Evolutionary conservation across 495 filamentous ascomycete species (phyloP), one percentile per base, ranked within the genome.

Genomic region (Cercophora scortea): DNA sequence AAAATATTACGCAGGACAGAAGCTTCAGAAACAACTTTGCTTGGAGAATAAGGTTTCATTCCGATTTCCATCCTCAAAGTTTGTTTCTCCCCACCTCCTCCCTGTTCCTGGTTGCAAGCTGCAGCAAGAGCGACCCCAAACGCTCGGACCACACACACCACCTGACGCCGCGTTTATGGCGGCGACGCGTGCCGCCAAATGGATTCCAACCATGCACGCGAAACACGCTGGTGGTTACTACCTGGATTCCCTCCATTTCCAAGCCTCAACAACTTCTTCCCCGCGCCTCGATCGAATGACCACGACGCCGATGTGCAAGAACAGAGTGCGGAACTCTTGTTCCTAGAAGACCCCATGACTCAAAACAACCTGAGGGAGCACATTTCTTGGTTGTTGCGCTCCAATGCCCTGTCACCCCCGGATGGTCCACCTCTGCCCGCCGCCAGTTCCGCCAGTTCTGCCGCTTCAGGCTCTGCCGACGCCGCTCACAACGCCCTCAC

Each of bases 301-400:
- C 35, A 47, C 36, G 49, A 32, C 13, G 52, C 62, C 56, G 58
- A 60, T 60, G 68, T 60, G 42, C 58, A 62, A 56, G 59, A 58
- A 61, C 51, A 52, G 55, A 55, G 41, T 45, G 48, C 52, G 64
- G 65, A 61, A 66, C 70, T n/a, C 15, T 54, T 32, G 64, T 58
- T 69, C 60, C 63, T 52, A 61, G 44, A 54, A 61, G 64, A 49
- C 62, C 69, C 71, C 61, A 87, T 87, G 83, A 85, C 83, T 73
- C 73, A 70, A 65, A 79, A 85, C 66, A 57, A 55, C 32, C 50
- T 61, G 25, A 16, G 47, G 34, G 56, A 56, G 52, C 58, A 57
- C 17, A 45, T 59, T 47, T 42, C 48, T 11, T 63, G 60, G 59
- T 46, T 62, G 42, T 38, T 55, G 49, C 45, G 36, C 13, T 49